Conservation (phyloP, 2,329 filamentous ascomycete genomes). For the Penicillium sp. region DNA sequence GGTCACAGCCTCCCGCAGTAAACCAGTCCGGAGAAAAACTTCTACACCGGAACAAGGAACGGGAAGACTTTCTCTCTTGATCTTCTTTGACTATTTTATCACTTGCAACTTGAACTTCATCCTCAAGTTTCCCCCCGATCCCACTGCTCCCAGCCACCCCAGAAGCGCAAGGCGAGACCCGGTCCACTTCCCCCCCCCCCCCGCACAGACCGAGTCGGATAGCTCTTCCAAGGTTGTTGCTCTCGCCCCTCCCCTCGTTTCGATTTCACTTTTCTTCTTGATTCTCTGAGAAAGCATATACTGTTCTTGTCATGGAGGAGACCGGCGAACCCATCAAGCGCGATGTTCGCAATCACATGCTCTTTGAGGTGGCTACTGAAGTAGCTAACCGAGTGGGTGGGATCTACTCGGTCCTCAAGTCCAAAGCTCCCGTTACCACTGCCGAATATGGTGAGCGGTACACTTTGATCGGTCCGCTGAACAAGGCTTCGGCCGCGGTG, state of each 20-base stretch:
- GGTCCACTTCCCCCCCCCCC: constrained; percentile 20
- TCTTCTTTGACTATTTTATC: not conserved
- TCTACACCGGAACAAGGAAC: constrained; percentile 6
- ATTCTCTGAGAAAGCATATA: not conserved
- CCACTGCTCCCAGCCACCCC: not conserved
- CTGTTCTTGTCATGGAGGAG: constrained; percentile 68
- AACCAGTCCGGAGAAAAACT: constrained; percentile 7
- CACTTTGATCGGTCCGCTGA: constrained; percentile 90
- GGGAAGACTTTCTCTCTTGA: not conserved
- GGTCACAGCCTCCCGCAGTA: not conserved
- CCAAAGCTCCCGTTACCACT: constrained; percentile 95
- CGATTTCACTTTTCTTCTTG: constrained; percentile 7
- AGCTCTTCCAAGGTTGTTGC: constrained; percentile 17
- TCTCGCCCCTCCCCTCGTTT: constrained; percentile 4
- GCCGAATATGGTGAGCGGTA: constrained; percentile 98
- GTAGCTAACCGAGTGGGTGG: constrained; percentile 97
- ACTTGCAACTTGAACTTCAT: not conserved
- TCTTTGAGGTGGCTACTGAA: constrained; percentile 96
- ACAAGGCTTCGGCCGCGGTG: constrained; percentile 89
- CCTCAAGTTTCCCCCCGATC: not conserved
- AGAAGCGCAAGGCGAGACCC: constrained; percentile 3
- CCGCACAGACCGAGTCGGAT: constrained; percentile 28
- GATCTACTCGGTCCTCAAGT: constrained; percentile 99
- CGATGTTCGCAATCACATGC: constrained; percentile 91
- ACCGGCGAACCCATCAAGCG: constrained; percentile 60